Evolutionary conservation across 208 protist species (phyloP), one percentile per base, ranked within the genome.

Genomic region (Trypanosoma rangeli): DNA sequence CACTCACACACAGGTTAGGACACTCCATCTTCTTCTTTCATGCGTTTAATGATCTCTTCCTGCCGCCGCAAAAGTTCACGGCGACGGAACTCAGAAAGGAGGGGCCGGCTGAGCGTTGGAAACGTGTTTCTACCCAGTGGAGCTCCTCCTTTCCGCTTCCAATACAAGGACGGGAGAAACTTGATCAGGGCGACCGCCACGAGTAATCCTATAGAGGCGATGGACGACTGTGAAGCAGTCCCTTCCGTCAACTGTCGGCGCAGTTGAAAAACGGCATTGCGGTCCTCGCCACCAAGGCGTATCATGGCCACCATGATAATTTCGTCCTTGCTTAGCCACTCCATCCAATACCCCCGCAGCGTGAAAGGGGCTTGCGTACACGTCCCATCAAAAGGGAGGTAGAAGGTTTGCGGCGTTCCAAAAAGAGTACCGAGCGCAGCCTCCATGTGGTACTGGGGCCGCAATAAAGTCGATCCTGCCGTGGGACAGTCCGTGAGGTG

Each of bases 11-110:
- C 46, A 54, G 13, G 10, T 66, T 80, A 48, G 16, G n/a, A 39
- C 28, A 18, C 33, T 35, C 56, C 66, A 76, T 90, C 84, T 54
- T 90, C 73, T 46, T 78, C 69, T 55, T 89, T 91, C 89, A 94
- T 94, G 54, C 76, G 53, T 28, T 63, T 64, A 60, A 94, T 88
- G 52, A 91, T 85, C 13, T 84, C 76, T 3, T 58, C 73, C 75
- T 90, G 82, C 52, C 78, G 67, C 24, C 57, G 62, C 22, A 89
- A 58, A 29, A 93, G 66, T 35, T 90, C 73, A 13, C 60, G 66
- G 13, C 79, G 55, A 26, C 60, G 68, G 20, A 44, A 59, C 24
- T 72, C 22, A 13, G 82, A 76, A 20, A 87, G 65, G 54, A 64
- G 66, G 1, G 22, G 72, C 12, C 68, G 63, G 5, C 64, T 68